Percentiles rank a stretch among this genome's conserved stretches.
Evolutionary conservation across 148 eudicot species (phyloP).

Genomic region (Vaccinium corymbosum): DNA sequence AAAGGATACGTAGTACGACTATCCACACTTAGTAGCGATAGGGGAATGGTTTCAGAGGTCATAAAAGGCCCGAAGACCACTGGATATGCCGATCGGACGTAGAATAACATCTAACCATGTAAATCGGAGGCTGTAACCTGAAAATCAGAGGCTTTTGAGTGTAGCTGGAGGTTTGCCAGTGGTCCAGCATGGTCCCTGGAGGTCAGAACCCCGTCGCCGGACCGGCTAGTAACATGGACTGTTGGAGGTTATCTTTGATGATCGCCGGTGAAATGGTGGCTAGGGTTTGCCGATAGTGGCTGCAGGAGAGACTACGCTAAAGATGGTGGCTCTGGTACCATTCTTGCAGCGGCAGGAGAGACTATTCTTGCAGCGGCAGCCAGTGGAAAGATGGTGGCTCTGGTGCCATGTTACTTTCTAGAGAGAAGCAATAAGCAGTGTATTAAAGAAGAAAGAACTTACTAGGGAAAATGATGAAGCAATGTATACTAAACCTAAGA

Average conservation of each 20-base stretch:
- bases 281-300: neutral
- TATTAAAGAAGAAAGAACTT: neutral
- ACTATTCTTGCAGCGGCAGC: neutral
- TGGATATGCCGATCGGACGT: neutral
- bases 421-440: neutral
- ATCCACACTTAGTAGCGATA: too few relatives aligned
- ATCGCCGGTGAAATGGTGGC: neutral
- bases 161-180: neutral
- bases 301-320: neutral
- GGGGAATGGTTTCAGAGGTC: too few relatives aligned
- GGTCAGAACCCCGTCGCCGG: neutral
- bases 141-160: neutral
- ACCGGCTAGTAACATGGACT: neutral
- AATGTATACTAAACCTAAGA: neutral
- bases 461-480: neutral
- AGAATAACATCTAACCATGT: neutral
- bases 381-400: neutral
- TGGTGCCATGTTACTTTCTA: neutral
- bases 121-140: neutral
- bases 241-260: neutral
- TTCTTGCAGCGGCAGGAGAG: too few relatives aligned
- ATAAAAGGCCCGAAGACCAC: neutral
- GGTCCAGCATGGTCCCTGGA: neutral
- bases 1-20: too few relatives aligned
- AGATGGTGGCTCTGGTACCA: too few relatives aligned